Evolutionary conservation across 768 basidiomycete species (phyloP).

Genomic region (Mycena alexandri): DNA sequence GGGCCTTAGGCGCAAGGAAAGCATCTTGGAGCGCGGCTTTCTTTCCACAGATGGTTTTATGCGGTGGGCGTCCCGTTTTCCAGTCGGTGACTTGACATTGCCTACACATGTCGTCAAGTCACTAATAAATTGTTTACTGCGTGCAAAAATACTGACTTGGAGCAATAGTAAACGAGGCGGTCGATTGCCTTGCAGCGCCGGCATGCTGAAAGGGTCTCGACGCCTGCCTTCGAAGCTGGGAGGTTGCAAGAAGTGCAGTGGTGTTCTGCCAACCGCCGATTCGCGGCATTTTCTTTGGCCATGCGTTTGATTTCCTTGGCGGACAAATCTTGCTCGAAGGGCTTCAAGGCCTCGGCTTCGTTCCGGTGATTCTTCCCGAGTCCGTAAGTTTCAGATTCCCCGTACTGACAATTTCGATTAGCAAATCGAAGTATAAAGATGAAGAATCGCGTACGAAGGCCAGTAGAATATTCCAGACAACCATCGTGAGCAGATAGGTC

Average conservation of each 20-base stretch:
- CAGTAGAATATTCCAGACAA: constrained; percentile 36
- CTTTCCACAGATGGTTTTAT: constrained; percentile 39
- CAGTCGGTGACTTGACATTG: constrained; percentile 36
- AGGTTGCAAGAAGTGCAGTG: constrained; percentile 32
- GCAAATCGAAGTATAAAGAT: neutral
- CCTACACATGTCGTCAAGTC: neutral
- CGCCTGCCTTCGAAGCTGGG: constrained; percentile 31
- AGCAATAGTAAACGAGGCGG: constrained; percentile 32
- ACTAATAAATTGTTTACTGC: too few species aligned
- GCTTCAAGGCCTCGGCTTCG: constrained; percentile 16
- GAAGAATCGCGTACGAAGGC: constrained; percentile 29
- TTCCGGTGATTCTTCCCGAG: constrained; percentile 22
- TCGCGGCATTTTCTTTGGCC: constrained; percentile 17
- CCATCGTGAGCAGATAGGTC: constrained; percentile 32
- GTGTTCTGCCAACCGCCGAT: constrained; percentile 17
- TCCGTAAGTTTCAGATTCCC: constrained; percentile 33
- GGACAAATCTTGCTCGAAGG: neutral
- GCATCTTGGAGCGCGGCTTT: constrained; percentile 28
- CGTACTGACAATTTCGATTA: constrained; percentile 18
- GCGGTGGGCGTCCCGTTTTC: constrained; percentile 35
- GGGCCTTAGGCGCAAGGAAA: constrained; percentile 10
- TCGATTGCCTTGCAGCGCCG: constrained; percentile 28
- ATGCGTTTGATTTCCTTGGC: constrained; percentile 9
- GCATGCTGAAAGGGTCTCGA: constrained; percentile 18
- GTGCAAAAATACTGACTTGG: constrained; percentile 23